These are phyloP conservation scores for Neurospora africana DNA, from an alignment of 495 filamentous ascomycete species.

Conservation along the genomic window DNA sequence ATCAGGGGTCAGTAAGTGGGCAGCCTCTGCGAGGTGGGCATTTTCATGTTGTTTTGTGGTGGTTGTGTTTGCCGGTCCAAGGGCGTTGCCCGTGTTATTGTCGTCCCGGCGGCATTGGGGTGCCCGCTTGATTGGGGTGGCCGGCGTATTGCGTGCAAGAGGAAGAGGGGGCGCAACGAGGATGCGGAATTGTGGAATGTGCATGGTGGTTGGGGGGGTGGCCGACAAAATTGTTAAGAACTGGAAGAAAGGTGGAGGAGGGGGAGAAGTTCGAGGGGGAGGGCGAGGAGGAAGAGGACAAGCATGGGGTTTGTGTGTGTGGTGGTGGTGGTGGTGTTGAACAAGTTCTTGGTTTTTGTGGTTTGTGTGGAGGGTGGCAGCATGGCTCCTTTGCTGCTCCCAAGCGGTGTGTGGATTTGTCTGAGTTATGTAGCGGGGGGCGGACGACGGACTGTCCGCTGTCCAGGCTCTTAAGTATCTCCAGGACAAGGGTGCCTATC, in stretches of 20 bases:
- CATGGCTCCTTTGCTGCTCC: not conserved
- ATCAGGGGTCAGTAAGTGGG: not conserved
- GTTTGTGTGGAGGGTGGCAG: not conserved
- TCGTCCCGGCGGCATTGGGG: not conserved
- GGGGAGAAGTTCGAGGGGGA: not conserved
- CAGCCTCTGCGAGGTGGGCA: not conserved
- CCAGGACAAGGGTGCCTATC: not conserved
- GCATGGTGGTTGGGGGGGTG: not conserved
- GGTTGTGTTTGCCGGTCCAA: not conserved
- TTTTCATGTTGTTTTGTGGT: not conserved
- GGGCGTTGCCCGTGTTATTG: not conserved
- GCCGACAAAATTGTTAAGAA: not conserved
- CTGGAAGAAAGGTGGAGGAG: not conserved
- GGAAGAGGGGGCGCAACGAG: not conserved
- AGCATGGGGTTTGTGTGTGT: not conserved
- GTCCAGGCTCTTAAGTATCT: not conserved
- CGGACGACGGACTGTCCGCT: not conserved
- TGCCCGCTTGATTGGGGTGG: not conserved
- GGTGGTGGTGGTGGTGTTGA: not conserved
- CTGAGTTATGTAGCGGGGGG: not conserved
- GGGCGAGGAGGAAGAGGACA: not conserved
- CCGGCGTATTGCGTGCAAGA: not conserved
- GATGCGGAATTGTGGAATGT: not conserved
- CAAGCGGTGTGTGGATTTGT: not conserved
- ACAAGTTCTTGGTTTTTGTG: not conserved